Evolutionary conservation across 768 basidiomycete species (phyloP), one percentile per base, ranked within the genome.

Genomic region (Mycena filopes): DNA sequence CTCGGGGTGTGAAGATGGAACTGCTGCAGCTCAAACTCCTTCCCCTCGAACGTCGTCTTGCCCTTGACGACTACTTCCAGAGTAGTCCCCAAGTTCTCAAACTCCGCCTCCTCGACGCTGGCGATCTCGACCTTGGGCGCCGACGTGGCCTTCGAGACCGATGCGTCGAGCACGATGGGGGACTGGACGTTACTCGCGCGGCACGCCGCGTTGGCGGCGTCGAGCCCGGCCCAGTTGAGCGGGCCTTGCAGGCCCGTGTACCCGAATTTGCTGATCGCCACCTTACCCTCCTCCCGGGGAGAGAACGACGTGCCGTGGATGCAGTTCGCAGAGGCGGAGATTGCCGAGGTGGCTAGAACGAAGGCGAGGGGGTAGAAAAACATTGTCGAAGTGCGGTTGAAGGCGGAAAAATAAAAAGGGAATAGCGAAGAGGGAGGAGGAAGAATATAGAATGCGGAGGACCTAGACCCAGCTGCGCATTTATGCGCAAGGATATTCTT

Each of bases 1-100:
- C 63, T 65, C 26, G 67, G 67, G 13, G 67, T 68, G 51, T 68
- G 67, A 10, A 65, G 31, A 47, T 68, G 67, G 46, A 68, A 68
- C 59, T 68, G 67, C 67, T 65, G 9, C 53, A 68, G 59, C 59
- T 20, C 47, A 20, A 68, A 68, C 26, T 68, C 67, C 59, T 5
- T 60, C 16, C 67, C 67, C 16, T 50, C 67, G 31, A 65, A 60
- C 0, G 57, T 65, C 56, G 67, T 68, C 46, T 58, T 65, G 7
- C 67, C 67, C 23, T 28, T 31, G 36, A 68, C 41, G 21, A 68
- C 55, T 51, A 61, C 59, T 56, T 68, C 67, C 51, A 68, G 53
- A 25, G 67, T 68, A 40, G 67, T 65, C 23, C 67, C 67, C 43
- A 65, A 46, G 31, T 68, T 68, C 49, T 68, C 67, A 40, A 68